These are phyloP conservation scores for Carex scoparia DNA, from an alignment of 176 grass and related monocot genomes.

Conservation along the genomic window DNA sequence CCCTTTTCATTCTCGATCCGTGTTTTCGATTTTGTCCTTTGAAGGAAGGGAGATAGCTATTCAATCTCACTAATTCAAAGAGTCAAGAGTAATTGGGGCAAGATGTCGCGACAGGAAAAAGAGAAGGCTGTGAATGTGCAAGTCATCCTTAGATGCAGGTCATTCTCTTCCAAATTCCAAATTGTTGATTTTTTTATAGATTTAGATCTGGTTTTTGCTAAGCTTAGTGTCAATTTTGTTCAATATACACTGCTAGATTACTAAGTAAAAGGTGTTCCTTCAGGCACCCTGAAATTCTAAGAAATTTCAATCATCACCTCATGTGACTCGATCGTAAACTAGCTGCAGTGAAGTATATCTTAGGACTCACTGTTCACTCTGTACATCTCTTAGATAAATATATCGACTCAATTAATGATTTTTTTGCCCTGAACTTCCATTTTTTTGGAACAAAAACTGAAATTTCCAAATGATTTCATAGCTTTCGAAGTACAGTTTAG, in stretches of 20 bases:
- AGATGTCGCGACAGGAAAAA: slow-evolving; percentile 93
- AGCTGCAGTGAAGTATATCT: neutral
- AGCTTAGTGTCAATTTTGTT: neutral
- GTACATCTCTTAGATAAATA: neutral
- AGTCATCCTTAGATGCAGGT: slow-evolving; percentile 97
- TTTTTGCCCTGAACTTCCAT: neutral
- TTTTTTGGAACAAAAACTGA: neutral
- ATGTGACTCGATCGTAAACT: neutral
- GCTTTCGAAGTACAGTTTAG: neutral
- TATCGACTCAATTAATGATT: neutral
- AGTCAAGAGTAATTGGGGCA: neutral
- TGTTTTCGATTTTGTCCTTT: neutral
- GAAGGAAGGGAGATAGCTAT: neutral
- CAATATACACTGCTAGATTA: neutral
- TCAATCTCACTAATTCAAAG: neutral
- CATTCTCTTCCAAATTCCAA: neutral
- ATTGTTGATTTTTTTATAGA: neutral
- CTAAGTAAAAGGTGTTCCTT: neutral
- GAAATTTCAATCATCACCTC: neutral
- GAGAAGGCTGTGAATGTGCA: slow-evolving; percentile 98
- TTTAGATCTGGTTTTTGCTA: neutral
- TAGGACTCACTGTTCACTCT: neutral
- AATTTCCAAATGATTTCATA: neutral
- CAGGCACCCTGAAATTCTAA: neutral
- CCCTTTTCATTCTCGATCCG: neutral